Base-by-base conservation (phyloP, 331 rosid genomes). In the Dryas integrifolia region DNA sequence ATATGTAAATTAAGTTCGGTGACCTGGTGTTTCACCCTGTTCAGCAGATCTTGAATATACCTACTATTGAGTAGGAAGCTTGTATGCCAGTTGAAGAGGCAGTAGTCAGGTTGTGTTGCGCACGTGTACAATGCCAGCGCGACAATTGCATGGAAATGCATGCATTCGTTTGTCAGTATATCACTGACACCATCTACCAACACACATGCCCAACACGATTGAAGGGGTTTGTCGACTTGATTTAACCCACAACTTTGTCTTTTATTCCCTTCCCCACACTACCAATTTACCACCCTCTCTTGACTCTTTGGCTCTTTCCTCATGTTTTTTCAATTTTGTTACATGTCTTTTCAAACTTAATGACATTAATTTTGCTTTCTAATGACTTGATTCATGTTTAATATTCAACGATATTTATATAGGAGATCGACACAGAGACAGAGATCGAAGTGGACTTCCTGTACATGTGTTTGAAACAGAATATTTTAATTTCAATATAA, bases 71-170 rank as follows among this genome's bases (percentile, higher is more conserved):
- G 35, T 30, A 1, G 35, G 35, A 30, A 30, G 2, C 35, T 30
- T 30, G 2, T 30, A 30, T 30, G 35, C 35, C 35, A 30, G 9
- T 9, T 40, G 24, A 16, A 18, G 39, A 46, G 14, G 47, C 16
- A 58, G 72, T 16, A n/a, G 68, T 38, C 70, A 21, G 78, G 56
- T 21, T 48, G 30, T 24, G 56, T 52, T 61, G 62, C 72, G 84
- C 82, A 85, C 87, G 88, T 84, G 89, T 68, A 76, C 45, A 55
- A 61, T 77, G 70, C 67, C 46, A 26, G 80, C 24, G 96, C 24
- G 96, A 90, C 98, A 88, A 82, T 52, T 87, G 89, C 96, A 88
- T 92, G 92, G 85, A 92, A 90, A 87, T 82, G 82, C 81, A 88
- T 90, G 92, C 76, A 79, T 73, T 76, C 82, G 67, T 70, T 77